Evolutionary conservation across 2,329 filamentous ascomycete genomes (phyloP).

Genomic region (Rhinocladiella mackenziei): DNA sequence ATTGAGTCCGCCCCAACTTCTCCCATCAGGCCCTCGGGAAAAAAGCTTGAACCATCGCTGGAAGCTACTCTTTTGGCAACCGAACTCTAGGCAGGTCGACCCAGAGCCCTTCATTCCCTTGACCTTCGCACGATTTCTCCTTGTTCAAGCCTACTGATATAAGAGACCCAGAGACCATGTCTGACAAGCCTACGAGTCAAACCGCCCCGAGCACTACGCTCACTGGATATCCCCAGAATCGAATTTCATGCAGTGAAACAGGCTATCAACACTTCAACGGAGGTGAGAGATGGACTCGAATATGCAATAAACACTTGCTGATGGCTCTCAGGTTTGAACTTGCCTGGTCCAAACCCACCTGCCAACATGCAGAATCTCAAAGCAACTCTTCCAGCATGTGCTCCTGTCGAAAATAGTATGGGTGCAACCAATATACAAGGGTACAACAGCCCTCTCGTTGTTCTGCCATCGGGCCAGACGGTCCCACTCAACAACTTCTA

Average conservation of each 20-base stretch:
- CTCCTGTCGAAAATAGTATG: constrained; percentile 15
- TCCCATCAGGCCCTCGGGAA: constrained; percentile 20
- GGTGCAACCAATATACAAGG: constrained; percentile 19
- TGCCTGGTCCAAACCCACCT: constrained; percentile 21
- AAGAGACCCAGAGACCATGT: constrained; percentile 15
- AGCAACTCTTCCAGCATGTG: constrained; percentile 23
- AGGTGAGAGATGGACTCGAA: constrained; percentile 18
- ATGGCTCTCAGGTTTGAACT: constrained; percentile 17
- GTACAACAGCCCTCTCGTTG: constrained; percentile 28
- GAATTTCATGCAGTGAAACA: constrained; percentile 19
- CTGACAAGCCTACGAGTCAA: constrained; percentile 23
- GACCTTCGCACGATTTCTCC: background rate
- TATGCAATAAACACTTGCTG: background rate
- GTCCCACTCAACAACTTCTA: constrained; percentile 27
- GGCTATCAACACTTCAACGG: constrained; percentile 21
- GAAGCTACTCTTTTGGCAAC: constrained; percentile 9
- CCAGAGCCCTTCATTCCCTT: background rate
- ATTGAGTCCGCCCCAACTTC: constrained; percentile 20
- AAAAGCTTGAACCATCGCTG: constrained; percentile 2
- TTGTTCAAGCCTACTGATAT: constrained; percentile 2
- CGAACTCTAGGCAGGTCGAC: constrained; percentile 9
- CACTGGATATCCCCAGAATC: constrained; percentile 21
- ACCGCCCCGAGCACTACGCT: constrained; percentile 17
- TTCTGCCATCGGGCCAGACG: constrained; percentile 29
- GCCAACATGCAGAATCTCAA: constrained; percentile 29